These are phyloP conservation scores for Xylaria telfairii DNA, from an alignment of 495 filamentous ascomycete genomes.

Conservation along the genomic window DNA sequence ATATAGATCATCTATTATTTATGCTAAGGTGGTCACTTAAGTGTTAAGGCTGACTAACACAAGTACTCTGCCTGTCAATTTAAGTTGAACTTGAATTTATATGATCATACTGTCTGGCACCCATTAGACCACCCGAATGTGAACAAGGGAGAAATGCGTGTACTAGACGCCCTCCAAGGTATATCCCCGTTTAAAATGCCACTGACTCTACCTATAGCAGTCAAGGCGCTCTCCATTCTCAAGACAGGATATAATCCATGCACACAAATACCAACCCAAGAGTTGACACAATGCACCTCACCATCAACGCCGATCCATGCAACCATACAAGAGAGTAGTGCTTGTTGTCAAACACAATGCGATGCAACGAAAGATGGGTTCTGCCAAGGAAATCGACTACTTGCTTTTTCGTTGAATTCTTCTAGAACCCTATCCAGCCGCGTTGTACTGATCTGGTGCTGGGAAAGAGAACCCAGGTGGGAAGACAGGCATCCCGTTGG, in stretches of 20 bases:
- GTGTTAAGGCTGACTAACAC: too few species aligned
- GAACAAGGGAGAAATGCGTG: not conserved
- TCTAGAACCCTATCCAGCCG: not conserved
- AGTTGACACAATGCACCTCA: conserved; percentile 17
- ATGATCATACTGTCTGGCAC: not conserved
- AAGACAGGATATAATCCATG: not conserved
- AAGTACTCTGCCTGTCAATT: not conserved
- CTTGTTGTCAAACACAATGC: conserved; percentile 5
- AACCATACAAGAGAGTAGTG: conserved; percentile 19
- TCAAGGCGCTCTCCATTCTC: not conserved
- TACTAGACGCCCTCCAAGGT: not conserved
- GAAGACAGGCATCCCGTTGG: conserved; percentile 74
- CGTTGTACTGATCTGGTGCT: conserved; percentile 35
- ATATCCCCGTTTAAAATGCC: not conserved
- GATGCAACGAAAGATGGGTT: not conserved
- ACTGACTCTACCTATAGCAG: not conserved
- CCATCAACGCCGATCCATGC: conserved; percentile 38
- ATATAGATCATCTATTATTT: too few species aligned
- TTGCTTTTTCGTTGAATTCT: not conserved
- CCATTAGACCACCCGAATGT: not conserved
- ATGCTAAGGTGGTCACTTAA: too few species aligned
- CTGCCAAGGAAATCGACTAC: not conserved
- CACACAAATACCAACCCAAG: not conserved
- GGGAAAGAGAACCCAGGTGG: conserved; percentile 65
- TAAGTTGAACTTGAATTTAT: conserved; percentile 5